These are phyloP conservation scores for Diaporthe sp. DNA, from an alignment of 2,329 filamentous ascomycete genomes.

Conservation along the genomic window DNA sequence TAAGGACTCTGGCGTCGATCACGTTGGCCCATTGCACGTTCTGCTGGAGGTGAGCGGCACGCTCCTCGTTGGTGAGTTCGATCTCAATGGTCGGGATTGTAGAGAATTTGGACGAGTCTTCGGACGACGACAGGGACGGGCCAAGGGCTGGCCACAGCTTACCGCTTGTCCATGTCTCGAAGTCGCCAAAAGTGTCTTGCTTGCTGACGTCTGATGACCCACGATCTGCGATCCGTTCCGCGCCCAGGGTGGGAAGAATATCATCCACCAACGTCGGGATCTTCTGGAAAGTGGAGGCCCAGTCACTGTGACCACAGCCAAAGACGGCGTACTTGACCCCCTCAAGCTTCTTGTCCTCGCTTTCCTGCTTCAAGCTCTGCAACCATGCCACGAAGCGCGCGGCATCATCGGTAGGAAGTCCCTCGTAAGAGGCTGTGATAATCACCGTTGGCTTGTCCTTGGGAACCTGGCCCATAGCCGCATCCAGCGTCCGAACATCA, in stretches of 20 bases:
- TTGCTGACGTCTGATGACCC: constrained; percentile 70
- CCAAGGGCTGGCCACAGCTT: constrained; percentile 62
- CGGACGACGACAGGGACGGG: constrained; percentile 48
- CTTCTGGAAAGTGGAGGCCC: constrained; percentile 73
- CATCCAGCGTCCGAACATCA: constrained; percentile 70
- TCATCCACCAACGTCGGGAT: constrained; percentile 73
- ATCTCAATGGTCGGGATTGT: constrained; percentile 49
- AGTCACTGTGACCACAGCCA: constrained; percentile 72
- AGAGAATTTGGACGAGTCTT: constrained; percentile 15
- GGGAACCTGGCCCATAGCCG: constrained; percentile 70
- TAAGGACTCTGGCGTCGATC: constrained; percentile 64
- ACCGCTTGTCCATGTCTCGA: constrained; percentile 75
- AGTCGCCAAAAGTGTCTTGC: constrained; percentile 73
- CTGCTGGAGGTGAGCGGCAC: constrained; percentile 68
- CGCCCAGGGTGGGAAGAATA: constrained; percentile 61
- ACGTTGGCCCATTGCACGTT: constrained; percentile 73
- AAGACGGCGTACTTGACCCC: constrained; percentile 76
- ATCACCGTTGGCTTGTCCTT: constrained; percentile 74
- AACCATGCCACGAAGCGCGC: constrained; percentile 77
- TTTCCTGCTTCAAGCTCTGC: constrained; percentile 56
- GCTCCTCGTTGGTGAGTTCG: constrained; percentile 64
- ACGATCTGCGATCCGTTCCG: constrained; percentile 58
- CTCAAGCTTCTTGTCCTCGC: constrained; percentile 57
- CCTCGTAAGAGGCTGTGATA: constrained; percentile 78
- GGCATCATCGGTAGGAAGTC: constrained; percentile 79